Percentiles rank a stretch among this genome's conserved stretches.
These are phyloP conservation scores for Debaryomyces robertsiae DNA, from an alignment of 1,139 yeast species.

Conservation along the genomic window DNA sequence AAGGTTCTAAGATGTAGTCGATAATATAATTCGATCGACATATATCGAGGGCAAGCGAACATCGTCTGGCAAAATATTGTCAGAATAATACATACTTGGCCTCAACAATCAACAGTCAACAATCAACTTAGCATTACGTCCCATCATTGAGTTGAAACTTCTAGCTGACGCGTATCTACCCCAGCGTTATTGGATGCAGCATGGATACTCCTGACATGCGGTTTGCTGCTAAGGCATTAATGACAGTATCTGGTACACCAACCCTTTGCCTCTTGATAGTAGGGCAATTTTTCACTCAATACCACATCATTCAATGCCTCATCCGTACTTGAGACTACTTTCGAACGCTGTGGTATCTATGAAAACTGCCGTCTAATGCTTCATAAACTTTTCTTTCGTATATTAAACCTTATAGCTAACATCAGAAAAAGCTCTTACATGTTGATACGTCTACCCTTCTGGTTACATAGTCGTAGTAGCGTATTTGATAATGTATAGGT, in stretches of 20 bases:
- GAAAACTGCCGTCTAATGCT: conserved; percentile 1
- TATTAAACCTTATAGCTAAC: no score
- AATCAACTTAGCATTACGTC: conserved; percentile 47
- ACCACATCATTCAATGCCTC: conserved; percentile 34
- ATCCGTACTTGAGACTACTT: conserved; percentile 25
- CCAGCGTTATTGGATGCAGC: conserved; percentile 58
- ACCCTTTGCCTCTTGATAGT: conserved; percentile 52
- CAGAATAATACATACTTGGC: conserved; percentile 53
- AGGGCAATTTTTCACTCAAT: conserved; percentile 35
- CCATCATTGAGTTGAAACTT: conserved; percentile 50
- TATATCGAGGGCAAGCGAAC: conserved; percentile 52
- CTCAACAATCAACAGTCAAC: conserved; percentile 51
- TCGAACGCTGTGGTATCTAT: conserved; percentile 14
- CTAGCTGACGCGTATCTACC: conserved; percentile 48
- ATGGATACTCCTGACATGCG: conserved; percentile 38
- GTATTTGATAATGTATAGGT: no score
- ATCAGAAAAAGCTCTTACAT: no score
- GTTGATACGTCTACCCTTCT: no score
- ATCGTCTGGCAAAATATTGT: conserved; percentile 47
- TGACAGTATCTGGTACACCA: conserved; percentile 52
- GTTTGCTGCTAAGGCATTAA: conserved; percentile 36
- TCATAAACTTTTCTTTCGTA: no score
- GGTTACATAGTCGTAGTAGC: no score
- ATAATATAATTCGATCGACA: conserved; percentile 41
- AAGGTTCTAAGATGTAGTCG: conserved; percentile 45